Evolutionary conservation across 1,284 basidiomycete species (phyloP).

Genomic region (Cystobasidium pallidum): DNA sequence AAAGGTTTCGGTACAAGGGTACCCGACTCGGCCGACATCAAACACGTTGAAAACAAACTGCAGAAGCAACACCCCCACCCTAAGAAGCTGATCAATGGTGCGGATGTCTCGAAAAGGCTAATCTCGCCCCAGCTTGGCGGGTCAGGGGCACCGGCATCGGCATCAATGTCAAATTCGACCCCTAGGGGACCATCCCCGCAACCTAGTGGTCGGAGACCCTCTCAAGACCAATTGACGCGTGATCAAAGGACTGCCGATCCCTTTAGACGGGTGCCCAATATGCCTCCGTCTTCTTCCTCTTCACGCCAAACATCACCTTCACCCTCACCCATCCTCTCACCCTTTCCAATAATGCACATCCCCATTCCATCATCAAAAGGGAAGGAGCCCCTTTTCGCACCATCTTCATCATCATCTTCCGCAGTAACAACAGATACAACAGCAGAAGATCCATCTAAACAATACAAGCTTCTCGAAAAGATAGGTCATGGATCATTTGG

Average conservation of each 20-base stretch:
- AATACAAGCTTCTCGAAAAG: slow-evolving; percentile 92
- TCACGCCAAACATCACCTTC: background rate
- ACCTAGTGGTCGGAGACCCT: slow-evolving; percentile 1
- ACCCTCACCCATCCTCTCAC: slow-evolving; percentile 1
- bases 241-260: background rate
- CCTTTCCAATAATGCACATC: slow-evolving; percentile 1
- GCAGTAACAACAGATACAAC: background rate
- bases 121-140: background rate
- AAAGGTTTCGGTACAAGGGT: slow-evolving; percentile 21
- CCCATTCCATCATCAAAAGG: slow-evolving; percentile 6
- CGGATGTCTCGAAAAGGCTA: background rate
- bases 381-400: background rate
- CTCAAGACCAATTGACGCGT: background rate
- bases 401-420: slow-evolving; percentile 4
- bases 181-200: slow-evolving; percentile 14
- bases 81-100: background rate
- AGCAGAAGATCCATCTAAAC: slow-evolving; percentile 52
- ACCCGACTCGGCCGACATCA: slow-evolving; percentile 2
- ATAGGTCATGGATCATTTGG: slow-evolving; percentile 82
- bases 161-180: background rate
- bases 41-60: background rate
- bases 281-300: slow-evolving; percentile 14
- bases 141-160: background rate
- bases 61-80: background rate
- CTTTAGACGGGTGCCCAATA: background rate